Evolutionary conservation across 1,284 basidiomycete species (phyloP).

Genomic region (Melampsora occidentalis): DNA sequence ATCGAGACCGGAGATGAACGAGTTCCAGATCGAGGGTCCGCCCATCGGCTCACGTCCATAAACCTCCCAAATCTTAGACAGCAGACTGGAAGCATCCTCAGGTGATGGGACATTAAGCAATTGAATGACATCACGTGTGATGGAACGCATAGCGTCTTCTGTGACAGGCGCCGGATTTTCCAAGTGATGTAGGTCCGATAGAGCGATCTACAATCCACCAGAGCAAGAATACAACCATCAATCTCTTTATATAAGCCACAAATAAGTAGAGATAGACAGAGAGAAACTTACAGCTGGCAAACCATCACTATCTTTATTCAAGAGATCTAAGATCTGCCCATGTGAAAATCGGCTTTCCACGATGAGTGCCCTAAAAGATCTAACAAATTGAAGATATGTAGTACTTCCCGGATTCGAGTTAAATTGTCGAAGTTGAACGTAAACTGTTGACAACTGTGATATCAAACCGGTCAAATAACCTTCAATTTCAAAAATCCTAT

Average conservation of each 20-base stretch:
- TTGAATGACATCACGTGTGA: slow-evolving; percentile 29
- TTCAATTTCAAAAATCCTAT: slow-evolving; percentile 31
- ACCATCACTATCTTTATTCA: slow-evolving; percentile 15
- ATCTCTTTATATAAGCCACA: not conserved
- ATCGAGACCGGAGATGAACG: slow-evolving; percentile 19
- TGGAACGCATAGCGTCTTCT: slow-evolving; percentile 12
- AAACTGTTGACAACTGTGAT: slow-evolving; percentile 14
- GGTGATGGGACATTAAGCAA: slow-evolving; percentile 27
- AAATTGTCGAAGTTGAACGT: slow-evolving; percentile 35
- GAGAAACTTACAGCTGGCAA: not conserved
- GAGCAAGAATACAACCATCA: slow-evolving; percentile 13
- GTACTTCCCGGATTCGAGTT: not conserved
- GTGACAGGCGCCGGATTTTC: too few species aligned
- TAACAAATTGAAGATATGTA: slow-evolving; percentile 15
- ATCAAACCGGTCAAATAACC: slow-evolving; percentile 21
- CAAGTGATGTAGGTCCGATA: too few species aligned
- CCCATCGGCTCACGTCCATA: slow-evolving; percentile 34
- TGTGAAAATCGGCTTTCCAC: slow-evolving; percentile 24
- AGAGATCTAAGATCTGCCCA: slow-evolving; percentile 36
- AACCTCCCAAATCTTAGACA: slow-evolving; percentile 32
- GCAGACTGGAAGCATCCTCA: slow-evolving; percentile 16
- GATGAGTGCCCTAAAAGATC: slow-evolving; percentile 26
- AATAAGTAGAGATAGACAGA: too few species aligned
- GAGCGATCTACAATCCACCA: too few species aligned
- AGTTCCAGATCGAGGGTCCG: slow-evolving; percentile 37